Conservation (phyloP, 2,329 filamentous ascomycete species). For the Geosmithia morbida region DNA sequence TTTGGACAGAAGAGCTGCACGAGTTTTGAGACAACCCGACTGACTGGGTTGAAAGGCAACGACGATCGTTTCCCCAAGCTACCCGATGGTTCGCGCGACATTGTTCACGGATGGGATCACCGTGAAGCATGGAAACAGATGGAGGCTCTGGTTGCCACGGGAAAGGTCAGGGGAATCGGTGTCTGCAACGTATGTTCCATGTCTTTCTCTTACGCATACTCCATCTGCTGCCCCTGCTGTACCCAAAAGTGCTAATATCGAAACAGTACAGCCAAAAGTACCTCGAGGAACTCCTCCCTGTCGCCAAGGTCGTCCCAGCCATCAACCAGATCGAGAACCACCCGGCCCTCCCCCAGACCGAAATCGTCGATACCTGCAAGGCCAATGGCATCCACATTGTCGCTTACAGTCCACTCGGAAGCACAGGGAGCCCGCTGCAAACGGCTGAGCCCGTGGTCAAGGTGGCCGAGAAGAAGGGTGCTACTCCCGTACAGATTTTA, state of each 20-base stretch:
- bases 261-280: constrained; percentile 38
- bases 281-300: constrained; percentile 37
- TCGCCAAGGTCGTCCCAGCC: constrained; percentile 41
- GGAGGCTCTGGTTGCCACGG: constrained; percentile 48
- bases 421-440: constrained; percentile 49
- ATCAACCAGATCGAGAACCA: constrained; percentile 66
- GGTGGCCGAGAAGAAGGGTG: constrained; percentile 48
- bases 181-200: constrained; percentile 34
- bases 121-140: constrained; percentile 65
- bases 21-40: background rate
- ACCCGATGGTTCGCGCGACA: constrained; percentile 59
- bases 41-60: constrained; percentile 30
- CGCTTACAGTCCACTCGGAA: constrained; percentile 55
- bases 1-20: no score
- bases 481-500: constrained; percentile 46
- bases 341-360: constrained; percentile 55
- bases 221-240: no score
- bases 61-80: constrained; percentile 62
- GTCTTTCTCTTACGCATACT: background rate
- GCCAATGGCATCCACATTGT: constrained; percentile 57
- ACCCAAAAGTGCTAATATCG: background rate
- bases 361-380: constrained; percentile 55
- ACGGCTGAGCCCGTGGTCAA: constrained; percentile 47
- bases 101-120: constrained; percentile 55
- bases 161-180: constrained; percentile 39